Percentiles rank a stretch among this genome's conserved stretches.
Conservation (phyloP, 2,329 filamentous ascomycete genomes). For the Aureobasidium sp. region DNA sequence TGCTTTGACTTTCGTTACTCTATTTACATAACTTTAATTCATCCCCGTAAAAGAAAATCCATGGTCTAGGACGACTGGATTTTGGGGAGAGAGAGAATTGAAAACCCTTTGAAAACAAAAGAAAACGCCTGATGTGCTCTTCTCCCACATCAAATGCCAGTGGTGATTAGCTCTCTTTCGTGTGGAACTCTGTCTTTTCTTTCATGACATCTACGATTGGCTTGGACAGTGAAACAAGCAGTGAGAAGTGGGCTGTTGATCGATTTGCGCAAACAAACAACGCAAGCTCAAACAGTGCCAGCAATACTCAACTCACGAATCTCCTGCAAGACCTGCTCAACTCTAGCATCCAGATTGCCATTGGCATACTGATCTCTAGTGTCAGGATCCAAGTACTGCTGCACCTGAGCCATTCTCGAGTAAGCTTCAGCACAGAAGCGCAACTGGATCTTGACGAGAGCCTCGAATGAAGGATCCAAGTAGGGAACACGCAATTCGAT, state of each 20-base stretch:
- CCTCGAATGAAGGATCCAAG: slow-evolving; percentile 93
- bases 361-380: slow-evolving; percentile 94
- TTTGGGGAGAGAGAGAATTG: background rate
- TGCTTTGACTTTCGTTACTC: background rate
- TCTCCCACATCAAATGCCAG: background rate
- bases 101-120: background rate
- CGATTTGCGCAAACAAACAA: background rate
- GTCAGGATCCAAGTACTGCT: slow-evolving; percentile 93
- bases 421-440: slow-evolving; percentile 98
- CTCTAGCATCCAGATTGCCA: slow-evolving; percentile 80
- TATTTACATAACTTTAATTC: background rate
- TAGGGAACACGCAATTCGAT: slow-evolving; percentile 97
- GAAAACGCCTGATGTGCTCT: background rate
- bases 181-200: background rate
- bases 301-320: slow-evolving; percentile 94
- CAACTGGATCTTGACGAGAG: slow-evolving; percentile 95
- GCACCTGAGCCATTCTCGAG: slow-evolving; percentile 95
- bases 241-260: background rate
- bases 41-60: background rate
- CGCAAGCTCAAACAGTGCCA: slow-evolving; percentile 47
- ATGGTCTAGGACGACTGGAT: background rate
- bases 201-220: too few species aligned
- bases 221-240: too few species aligned
- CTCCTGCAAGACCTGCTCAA: slow-evolving; percentile 94
- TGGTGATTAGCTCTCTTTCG: background rate